A percentile compares a stretch with the other conserved stretches of the same genome.
These are phyloP conservation scores for Saccharomycopsis malanga DNA, from an alignment of 805 yeast species.

Conservation along the genomic window DNA sequence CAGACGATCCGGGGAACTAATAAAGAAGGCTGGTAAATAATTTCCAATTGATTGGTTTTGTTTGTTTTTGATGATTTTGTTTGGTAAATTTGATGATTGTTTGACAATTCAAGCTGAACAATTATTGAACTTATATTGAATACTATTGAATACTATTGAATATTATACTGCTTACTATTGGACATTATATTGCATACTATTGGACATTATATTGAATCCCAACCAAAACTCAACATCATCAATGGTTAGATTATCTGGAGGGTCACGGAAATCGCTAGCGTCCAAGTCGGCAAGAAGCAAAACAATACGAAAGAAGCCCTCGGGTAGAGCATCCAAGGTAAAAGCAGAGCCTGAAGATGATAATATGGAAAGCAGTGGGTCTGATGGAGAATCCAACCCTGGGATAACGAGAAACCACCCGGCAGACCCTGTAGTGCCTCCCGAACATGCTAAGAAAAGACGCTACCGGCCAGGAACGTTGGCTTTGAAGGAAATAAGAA, in stretches of 20 bases:
- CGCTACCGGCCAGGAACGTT: constrained; percentile 56
- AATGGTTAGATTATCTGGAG: not conserved
- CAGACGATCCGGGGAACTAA: too few species aligned
- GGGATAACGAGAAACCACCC: constrained; percentile 16
- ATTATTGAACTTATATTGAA: too few species aligned
- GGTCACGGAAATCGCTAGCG: not conserved
- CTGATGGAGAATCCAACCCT: not conserved
- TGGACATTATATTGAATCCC: too few species aligned
- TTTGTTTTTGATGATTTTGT: too few species aligned
- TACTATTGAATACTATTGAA: too few species aligned
- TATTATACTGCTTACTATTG: too few species aligned
- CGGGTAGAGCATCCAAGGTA: not conserved
- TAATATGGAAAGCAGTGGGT: not conserved
- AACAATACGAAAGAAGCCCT: not conserved
- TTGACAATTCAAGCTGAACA: too few species aligned
- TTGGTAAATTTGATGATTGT: too few species aligned
- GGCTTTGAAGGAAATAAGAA: constrained; percentile 62
- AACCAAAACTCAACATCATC: too few species aligned
- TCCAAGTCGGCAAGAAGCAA: not conserved
- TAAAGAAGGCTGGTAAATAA: too few species aligned
- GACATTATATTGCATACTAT: too few species aligned
- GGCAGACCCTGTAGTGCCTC: constrained; percentile 14
- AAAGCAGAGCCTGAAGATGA: constrained; percentile 9
- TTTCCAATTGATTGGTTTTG: too few species aligned
- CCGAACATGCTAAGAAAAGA: constrained; percentile 27